Evolutionary conservation across 2,329 filamentous ascomycete species (phyloP).

Genomic region (Simplicillium sp.): DNA sequence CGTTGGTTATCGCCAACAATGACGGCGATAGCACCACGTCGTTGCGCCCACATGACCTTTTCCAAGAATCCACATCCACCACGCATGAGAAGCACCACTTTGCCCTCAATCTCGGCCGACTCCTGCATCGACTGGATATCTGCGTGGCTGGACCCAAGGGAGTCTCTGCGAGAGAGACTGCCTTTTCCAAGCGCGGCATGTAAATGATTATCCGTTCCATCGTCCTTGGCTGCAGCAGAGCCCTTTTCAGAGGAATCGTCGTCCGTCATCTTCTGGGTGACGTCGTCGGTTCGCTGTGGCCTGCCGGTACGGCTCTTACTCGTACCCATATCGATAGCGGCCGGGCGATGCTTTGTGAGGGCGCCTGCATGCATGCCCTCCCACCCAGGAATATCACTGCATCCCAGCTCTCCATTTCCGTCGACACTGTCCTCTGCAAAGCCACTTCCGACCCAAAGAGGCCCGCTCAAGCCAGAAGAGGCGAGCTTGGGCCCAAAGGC

Average conservation of each 20-base stretch:
- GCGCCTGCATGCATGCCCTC: conserved; percentile 43
- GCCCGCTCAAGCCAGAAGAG: conserved; percentile 68
- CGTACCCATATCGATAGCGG: conserved; percentile 7
- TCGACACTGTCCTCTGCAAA: conserved; percentile 72
- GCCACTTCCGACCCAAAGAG: conserved; percentile 87
- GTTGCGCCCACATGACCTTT: conserved; percentile 94
- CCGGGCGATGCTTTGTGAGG: conserved; percentile 8
- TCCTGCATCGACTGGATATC: conserved; percentile 91
- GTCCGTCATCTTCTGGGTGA: not conserved
- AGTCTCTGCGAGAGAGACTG: conserved; percentile 22
- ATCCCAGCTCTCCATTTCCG: conserved; percentile 79
- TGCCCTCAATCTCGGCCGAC: conserved; percentile 84
- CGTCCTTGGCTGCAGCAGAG: conserved; percentile 33
- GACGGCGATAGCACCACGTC: conserved; percentile 76
- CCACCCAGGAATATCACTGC: conserved; percentile 91
- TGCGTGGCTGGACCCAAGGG: conserved; percentile 50
- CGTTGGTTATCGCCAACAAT: conserved; percentile 92
- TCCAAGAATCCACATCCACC: conserved; percentile 95
- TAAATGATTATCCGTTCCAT: conserved; percentile 80
- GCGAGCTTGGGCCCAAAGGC: conserved; percentile 82
- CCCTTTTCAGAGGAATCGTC: conserved; percentile 7
- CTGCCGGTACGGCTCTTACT: conserved; percentile 1
- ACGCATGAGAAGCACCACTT: conserved; percentile 82
- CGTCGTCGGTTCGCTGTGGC: too few relatives aligned
- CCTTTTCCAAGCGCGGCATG: conserved; percentile 39